phyloP scores from a whole-genome alignment of 2,329 filamentous ascomycete genomes.

The Exophiala aquamarina region DNA sequence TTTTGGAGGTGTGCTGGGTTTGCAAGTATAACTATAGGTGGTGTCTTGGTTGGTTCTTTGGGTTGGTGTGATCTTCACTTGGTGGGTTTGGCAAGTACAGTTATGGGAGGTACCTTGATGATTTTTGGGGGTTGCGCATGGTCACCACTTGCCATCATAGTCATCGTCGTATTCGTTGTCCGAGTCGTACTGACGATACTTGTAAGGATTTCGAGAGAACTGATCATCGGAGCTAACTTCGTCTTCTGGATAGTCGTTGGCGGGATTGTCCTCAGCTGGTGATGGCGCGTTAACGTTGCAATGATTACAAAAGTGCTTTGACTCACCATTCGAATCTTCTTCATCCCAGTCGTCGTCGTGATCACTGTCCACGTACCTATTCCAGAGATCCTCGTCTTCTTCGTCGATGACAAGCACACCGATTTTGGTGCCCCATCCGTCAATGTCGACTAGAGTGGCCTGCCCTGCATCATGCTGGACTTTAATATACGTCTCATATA shows the following conservation, averaged over 20 bases:
- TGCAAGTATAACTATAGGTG: too few relatives aligned
- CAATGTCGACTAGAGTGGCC: conserved; percentile 26
- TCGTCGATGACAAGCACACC: conserved; percentile 52
- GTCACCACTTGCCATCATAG: conserved; percentile 4
- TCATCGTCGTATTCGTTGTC: conserved; percentile 44
- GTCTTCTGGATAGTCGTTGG: conserved; percentile 53
- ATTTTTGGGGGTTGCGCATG: not conserved
- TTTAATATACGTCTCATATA: conserved; percentile 63
- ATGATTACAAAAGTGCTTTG: not conserved
- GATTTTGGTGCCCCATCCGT: conserved; percentile 22
- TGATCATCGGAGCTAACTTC: conserved; percentile 50
- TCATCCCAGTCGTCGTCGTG: conserved; percentile 56
- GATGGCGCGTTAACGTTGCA: conserved; percentile 3
- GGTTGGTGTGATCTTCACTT: too few relatives aligned
- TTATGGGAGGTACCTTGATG: not conserved
- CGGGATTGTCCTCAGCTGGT: conserved; percentile 50
- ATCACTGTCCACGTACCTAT: conserved; percentile 54
- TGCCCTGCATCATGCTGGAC: conserved; percentile 34
- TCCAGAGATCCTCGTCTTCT: conserved; percentile 58
- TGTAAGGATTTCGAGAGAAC: conserved; percentile 42
- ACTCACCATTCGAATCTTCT: conserved; percentile 61
- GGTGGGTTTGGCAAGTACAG: too few relatives aligned
- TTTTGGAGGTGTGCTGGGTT: too few relatives aligned
- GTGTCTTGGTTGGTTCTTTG: too few relatives aligned
- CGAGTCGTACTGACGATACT: conserved; percentile 37